Evolutionary conservation across 495 filamentous ascomycete genomes (phyloP).

Genomic region (Hyaloscypha finlandica): DNA sequence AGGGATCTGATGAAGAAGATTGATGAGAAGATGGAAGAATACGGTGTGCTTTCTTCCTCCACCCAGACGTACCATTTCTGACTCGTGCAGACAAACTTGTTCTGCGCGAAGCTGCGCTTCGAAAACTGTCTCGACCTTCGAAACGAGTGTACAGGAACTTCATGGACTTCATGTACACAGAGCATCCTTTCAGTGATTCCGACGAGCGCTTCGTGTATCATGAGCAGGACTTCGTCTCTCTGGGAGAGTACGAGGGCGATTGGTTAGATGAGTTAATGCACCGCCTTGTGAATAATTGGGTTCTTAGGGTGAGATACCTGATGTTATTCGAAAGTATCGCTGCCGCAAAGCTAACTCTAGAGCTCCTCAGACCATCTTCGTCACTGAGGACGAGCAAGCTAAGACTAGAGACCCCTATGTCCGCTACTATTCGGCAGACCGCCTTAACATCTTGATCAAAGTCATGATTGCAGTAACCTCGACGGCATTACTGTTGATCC

Average conservation of each 20-base stretch:
- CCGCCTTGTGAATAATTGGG: constrained; percentile 4
- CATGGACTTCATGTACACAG: constrained; percentile 8
- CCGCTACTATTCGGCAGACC: constrained; percentile 9
- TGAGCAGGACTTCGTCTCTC: constrained; percentile 15
- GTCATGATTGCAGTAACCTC: constrained; percentile 12
- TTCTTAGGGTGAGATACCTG: constrained; percentile 3
- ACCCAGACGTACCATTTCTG: neutral
- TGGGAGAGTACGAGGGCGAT: neutral
- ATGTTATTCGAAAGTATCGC: neutral
- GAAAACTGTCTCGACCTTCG: constrained; percentile 3
- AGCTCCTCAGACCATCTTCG: neutral
- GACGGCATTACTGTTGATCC: constrained; percentile 10
- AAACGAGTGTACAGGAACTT: constrained; percentile 5
- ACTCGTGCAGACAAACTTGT: neutral
- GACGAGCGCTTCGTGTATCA: constrained; percentile 10
- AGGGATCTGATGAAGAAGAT: constrained; percentile 9
- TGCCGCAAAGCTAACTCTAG: no score
- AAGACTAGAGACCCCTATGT: constrained; percentile 5
- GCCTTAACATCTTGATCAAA: constrained; percentile 1
- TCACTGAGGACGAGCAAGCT: neutral
- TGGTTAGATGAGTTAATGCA: constrained; percentile 13
- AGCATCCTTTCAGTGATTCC: constrained; percentile 3
- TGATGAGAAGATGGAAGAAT: constrained; percentile 8
- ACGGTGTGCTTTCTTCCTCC: constrained; percentile 1
- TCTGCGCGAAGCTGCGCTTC: neutral